Conservation (phyloP, 805 yeast genomes). For the Myxozyma melibiosi region DNA sequence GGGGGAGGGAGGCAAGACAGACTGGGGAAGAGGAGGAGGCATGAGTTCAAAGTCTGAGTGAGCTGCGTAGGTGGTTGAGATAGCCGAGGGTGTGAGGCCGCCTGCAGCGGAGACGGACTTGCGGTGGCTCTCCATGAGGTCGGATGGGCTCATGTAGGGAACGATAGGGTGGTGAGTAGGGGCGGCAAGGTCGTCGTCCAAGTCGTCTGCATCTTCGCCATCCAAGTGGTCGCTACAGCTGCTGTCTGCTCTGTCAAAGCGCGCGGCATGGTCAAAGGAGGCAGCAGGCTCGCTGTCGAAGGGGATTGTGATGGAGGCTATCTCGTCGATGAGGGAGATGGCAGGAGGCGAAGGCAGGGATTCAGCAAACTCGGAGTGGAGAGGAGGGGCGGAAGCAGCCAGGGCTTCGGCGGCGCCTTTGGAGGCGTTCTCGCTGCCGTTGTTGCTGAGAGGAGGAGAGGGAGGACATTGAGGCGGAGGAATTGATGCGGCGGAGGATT, state of each 20-base stretch:
- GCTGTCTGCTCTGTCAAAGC: no score
- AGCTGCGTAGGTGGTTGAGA: no score
- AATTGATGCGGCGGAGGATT: background rate
- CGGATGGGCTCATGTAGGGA: constrained; percentile 6
- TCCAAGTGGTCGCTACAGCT: no score
- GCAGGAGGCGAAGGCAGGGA: constrained; percentile 6
- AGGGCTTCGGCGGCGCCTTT: constrained; percentile 6
- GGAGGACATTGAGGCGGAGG: background rate
- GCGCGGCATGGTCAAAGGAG: background rate
- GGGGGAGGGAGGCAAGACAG: background rate
- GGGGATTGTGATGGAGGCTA: constrained; percentile 5
- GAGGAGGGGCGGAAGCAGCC: background rate
- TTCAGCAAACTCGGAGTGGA: background rate
- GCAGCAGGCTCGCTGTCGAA: background rate
- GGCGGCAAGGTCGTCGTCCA: background rate
- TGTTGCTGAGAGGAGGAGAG: constrained; percentile 11
- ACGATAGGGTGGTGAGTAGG: background rate
- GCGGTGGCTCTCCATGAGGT: constrained; percentile 4
- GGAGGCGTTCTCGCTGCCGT: constrained; percentile 7
- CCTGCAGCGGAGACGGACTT: background rate
- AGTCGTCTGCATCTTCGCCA: no score
- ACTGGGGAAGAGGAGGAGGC: constrained; percentile 5
- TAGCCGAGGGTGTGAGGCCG: background rate
- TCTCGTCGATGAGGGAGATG: background rate
- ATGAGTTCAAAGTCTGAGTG: background rate